phyloP scores from a whole-genome alignment of 805 yeast species.

The Lipomyces kockii region DNA sequence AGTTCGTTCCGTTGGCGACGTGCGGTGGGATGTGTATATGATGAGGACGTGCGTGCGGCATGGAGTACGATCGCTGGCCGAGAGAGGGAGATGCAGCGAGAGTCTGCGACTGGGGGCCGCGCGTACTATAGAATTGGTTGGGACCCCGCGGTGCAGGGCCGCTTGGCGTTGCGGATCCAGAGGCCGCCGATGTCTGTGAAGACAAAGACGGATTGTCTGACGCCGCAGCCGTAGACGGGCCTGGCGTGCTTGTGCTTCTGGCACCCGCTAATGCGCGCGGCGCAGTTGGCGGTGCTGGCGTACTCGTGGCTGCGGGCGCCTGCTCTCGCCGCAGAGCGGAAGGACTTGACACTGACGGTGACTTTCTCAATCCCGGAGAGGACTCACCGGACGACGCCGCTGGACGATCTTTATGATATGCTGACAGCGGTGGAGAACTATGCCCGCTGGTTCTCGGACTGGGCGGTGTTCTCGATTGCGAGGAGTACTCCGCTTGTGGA shows the following conservation, averaged over 20 bases:
- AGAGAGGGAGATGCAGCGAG: constrained; percentile 14
- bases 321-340: constrained; percentile 9
- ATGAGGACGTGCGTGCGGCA: constrained; percentile 14
- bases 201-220: constrained; percentile 8
- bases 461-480: constrained; percentile 13
- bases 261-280: constrained; percentile 12
- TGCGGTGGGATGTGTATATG: constrained; percentile 12
- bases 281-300: constrained; percentile 10
- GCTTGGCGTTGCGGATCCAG: not conserved
- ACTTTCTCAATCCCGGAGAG: constrained; percentile 4
- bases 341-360: not conserved
- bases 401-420: not conserved
- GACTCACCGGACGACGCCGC: not conserved
- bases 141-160: constrained; percentile 4
- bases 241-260: not conserved
- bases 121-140: not conserved
- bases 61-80: constrained; percentile 22
- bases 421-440: not conserved
- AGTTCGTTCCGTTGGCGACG: constrained; percentile 5
- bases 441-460: constrained; percentile 3
- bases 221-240: not conserved
- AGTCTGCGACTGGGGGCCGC: not conserved
- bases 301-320: not conserved
- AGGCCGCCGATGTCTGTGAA: not conserved
- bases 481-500: constrained; percentile 4